Evolutionary conservation across 148 eudicot species (phyloP), one percentile per base, ranked within the genome.

Genomic region (Nyssa sinensis): DNA sequence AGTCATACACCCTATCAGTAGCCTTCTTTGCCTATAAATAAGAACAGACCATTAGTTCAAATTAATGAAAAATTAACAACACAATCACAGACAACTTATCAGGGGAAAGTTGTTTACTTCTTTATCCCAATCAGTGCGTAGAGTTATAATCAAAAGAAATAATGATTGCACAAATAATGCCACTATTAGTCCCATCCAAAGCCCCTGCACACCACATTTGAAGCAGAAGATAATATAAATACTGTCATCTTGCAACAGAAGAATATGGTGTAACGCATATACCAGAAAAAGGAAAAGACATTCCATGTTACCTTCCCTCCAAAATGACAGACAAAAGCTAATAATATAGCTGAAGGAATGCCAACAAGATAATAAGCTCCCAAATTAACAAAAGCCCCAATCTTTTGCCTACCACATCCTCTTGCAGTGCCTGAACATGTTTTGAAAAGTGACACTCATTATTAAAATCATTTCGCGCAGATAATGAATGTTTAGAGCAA

Each of bases 341-440:
- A 67, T 25, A 85, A 7, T 27, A 86, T 19, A 1, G 85, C 83
- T 41, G 61, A 37, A 37, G 92, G 95, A 47, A 88, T 71, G 19
- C 90, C 95, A 13, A 87, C 70, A 16, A 86, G 53, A 76, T 86
- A 90, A 78, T 86, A 88, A 29, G 95, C 90, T 64, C 88, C 90
- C 33, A 90, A 41, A 63, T 88, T 90, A 8, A 89, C 81, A 59
- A 71, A 62, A 1, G 95, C 91, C n/a, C 88, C 92, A 34, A 88
- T 80, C 70, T 86, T 86, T 71, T 90, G 92, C 85, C 78, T 69
- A 24, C 95, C 95, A 77, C 95, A 83, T 32, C 94, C 94, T 86
- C 92, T 86, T 10, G 81, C 86, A 32, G 77, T 81, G 5, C 92
- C 94, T 90, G 67, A 27, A 29, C n/a, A n/a, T n/a, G n/a, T 39